A percentile compares a stretch with the other conserved stretches of the same genome.
These are phyloP conservation scores for Euphorbia pulcherrima DNA, from an alignment of 345 rosid genomes.

Conservation along the genomic window DNA sequence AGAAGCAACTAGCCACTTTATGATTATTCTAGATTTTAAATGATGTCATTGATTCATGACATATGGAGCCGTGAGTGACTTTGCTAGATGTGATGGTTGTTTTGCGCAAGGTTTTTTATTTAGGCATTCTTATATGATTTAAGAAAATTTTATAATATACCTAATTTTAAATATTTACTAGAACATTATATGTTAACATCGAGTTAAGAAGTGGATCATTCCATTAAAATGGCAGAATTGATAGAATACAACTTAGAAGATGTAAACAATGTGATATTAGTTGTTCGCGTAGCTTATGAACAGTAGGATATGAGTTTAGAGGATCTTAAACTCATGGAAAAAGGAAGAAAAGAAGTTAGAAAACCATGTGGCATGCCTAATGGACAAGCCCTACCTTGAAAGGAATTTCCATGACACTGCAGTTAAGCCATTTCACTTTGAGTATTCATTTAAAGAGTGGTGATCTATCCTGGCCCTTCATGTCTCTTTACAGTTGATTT, in stretches of 20 bases:
- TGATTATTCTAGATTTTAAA: not conserved
- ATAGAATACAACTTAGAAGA: conserved; percentile 95
- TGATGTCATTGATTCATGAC: not conserved
- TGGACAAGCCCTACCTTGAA: conserved; percentile 79
- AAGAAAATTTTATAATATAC: conserved; percentile 13
- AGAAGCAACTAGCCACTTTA: not conserved
- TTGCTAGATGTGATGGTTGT: not conserved
- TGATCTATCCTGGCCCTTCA: not conserved
- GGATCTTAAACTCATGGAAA: conserved; percentile 96
- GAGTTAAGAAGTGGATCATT: conserved; percentile 72
- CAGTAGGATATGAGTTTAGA: conserved; percentile 97
- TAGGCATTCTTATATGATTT: not conserved
- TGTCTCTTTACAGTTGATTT: conserved; percentile 7
- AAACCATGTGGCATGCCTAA: conserved; percentile 90
- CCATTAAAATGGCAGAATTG: conserved; percentile 79
- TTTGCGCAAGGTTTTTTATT: not conserved
- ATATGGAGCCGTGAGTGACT: no score
- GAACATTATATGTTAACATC: conserved; percentile 75
- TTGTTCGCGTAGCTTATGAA: conserved; percentile 95
- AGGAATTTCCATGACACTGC: conserved; percentile 89
- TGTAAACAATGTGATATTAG: conserved; percentile 91
- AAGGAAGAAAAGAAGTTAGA: conserved; percentile 93
- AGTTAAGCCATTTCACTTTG: conserved; percentile 40
- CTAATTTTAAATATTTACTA: conserved; percentile 31
- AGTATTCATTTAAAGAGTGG: not conserved